Evolutionary conservation across 495 filamentous ascomycete genomes (phyloP), one percentile per base, ranked within the genome.

Genomic region (Diplogelasinospora grovesii): DNA sequence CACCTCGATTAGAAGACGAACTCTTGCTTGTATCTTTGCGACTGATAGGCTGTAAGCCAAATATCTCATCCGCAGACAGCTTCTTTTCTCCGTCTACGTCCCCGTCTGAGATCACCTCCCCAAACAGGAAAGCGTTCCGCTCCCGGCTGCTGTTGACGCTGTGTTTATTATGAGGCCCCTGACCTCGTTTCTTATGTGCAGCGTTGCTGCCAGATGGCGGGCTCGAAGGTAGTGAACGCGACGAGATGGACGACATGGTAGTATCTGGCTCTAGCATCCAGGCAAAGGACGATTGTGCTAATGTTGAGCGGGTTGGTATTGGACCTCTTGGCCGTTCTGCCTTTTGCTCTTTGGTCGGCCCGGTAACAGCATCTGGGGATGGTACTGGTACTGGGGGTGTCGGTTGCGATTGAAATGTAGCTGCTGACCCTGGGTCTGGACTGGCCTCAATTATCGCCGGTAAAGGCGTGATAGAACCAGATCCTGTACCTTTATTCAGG

Each of bases 221-320:
- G 14, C 39, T 42, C 14, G 50, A 29, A 8, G 45, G 19, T 42
- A 43, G 0, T 26, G 30, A 7, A 52, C 35, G 24, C 3, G 32
- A 13, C 0, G 49, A 36, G 4, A 41, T 40, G 3, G 41, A 53
- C 4, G 48, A 50, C 16, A 38, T n/a, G n/a, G 50, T 54, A 0
- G 48, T 53, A 33, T 73, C 72, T 11, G 73, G 71, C 32, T 78
- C 77, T 2, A 98, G 72, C 89, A 98, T 97, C 89, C 89, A 98
- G 8, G 89, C 83, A 57, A 95, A 96, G 7, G 80, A 83, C 20
- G 89, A 88, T 45, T 95, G 81, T 11, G 88, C 82, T 11, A 98
- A 69, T 11, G 72, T 73, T 11, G 82, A 82, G 9, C 85, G 70
- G 2, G 77, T 74, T 0, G 71, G 74, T n/a, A 75, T 65, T 4